Percentiles rank a stretch among this genome's conserved stretches.
Evolutionary conservation across 176 grass and related monocot species (phyloP).

Genomic region (Eleusine indica): DNA sequence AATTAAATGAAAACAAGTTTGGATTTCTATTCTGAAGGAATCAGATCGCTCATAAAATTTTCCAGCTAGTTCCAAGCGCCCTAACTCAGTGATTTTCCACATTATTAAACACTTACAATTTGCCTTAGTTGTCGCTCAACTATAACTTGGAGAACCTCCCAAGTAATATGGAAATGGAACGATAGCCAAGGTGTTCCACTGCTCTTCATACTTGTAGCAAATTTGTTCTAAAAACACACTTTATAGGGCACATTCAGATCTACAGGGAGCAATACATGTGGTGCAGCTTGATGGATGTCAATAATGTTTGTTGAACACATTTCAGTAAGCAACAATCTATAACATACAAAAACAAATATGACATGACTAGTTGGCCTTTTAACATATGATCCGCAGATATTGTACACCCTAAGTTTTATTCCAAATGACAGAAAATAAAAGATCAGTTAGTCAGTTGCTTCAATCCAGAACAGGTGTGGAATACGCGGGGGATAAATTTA

Average conservation of each 20-base stretch:
- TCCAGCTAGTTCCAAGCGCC: constrained; percentile 4
- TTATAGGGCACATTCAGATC: neutral
- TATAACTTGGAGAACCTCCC: neutral
- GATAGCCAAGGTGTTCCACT: constrained; percentile 7
- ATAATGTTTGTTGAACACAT: neutral
- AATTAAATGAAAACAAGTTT: neutral
- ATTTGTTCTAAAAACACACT: neutral
- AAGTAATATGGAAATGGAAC: constrained; percentile 20
- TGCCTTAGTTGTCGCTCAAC: neutral
- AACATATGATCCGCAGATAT: neutral
- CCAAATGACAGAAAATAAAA: constrained; percentile 28
- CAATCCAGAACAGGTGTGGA: constrained; percentile 1
- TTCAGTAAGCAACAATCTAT: neutral
- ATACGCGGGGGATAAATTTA: constrained; percentile 8
- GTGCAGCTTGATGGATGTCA: neutral
- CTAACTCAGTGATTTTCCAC: constrained; percentile 15
- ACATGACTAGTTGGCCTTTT: neutral
- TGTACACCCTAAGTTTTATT: neutral
- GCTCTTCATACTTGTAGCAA: neutral
- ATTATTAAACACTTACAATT: constrained; percentile 1
- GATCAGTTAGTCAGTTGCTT: neutral
- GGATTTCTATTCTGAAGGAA: constrained; percentile 22
- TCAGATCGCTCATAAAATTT: constrained; percentile 27
- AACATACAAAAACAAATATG: neutral
- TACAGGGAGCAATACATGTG: constrained; percentile 11